These are phyloP conservation scores for Fomitopsis palustris DNA, from an alignment of 1,284 basidiomycete genomes.

Conservation along the genomic window DNA sequence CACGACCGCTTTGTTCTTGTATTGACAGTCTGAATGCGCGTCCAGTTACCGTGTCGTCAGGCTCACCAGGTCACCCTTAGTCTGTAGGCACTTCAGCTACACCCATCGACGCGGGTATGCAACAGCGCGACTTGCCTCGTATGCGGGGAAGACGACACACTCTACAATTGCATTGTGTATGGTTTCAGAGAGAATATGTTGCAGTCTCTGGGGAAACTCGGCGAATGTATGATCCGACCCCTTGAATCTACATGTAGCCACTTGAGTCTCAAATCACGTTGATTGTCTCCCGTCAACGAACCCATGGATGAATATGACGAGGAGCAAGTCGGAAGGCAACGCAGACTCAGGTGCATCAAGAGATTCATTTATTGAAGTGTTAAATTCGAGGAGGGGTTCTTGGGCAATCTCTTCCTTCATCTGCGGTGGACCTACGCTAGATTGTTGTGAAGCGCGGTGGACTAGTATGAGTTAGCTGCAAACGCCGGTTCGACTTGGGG, in stretches of 20 bases:
- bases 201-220: slow-evolving; percentile 72
- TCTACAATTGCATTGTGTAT: slow-evolving; percentile 57
- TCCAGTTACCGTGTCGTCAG: neutral
- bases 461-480: neutral
- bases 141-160: slow-evolving; percentile 83
- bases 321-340: slow-evolving; percentile 3
- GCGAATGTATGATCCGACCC: slow-evolving; percentile 78
- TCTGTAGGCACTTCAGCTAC: slow-evolving; percentile 39
- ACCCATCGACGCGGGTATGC: neutral
- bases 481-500: too few species aligned
- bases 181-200: slow-evolving; percentile 69
- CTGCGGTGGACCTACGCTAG: too few species aligned
- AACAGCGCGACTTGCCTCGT: slow-evolving; percentile 58
- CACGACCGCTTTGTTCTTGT: slow-evolving; percentile 74
- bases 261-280: neutral
- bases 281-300: slow-evolving; percentile 31
- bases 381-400: too few species aligned
- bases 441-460: too few species aligned
- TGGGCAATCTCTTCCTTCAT: too few species aligned
- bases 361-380: too few species aligned
- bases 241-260: slow-evolving; percentile 46
- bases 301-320: slow-evolving; percentile 46
- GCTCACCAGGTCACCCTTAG: slow-evolving; percentile 82
- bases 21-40: slow-evolving; percentile 5
- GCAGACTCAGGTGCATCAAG: neutral